A percentile compares a stretch with the other conserved stretches of the same genome.
phyloP scores from a whole-genome alignment of 768 basidiomycete species.

The Phanerodontia chrysosporium region DNA sequence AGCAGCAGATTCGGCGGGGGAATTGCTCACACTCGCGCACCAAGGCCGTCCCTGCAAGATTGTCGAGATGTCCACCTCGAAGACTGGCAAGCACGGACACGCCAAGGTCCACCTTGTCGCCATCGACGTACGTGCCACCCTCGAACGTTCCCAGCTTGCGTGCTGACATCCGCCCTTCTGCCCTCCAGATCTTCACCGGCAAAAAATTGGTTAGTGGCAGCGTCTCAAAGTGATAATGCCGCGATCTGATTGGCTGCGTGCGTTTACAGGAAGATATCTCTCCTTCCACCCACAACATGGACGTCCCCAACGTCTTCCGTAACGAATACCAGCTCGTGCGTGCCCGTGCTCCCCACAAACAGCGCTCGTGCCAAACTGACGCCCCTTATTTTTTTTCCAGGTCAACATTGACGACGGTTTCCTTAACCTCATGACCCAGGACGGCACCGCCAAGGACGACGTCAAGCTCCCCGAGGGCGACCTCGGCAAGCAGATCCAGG shows the following conservation, averaged over 20 bases:
- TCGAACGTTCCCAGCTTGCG: not conserved
- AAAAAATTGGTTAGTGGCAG: conserved; percentile 75
- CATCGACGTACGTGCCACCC: conserved; percentile 73
- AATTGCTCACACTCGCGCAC: not conserved
- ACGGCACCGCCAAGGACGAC: conserved; percentile 86
- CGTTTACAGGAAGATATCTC: conserved; percentile 78
- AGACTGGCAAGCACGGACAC: conserved; percentile 99
- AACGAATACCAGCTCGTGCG: conserved; percentile 87
- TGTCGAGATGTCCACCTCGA: conserved; percentile 99
- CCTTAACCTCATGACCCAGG: conserved; percentile 88
- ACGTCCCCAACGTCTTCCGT: conserved; percentile 91
- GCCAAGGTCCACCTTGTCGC: conserved; percentile 98
- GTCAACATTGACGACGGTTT: conserved; percentile 91
- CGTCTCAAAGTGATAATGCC: not conserved
- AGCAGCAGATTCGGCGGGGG: not conserved
- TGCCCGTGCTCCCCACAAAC: conserved; percentile 13
- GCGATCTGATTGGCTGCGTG: not conserved
- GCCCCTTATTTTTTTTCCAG: conserved; percentile 31
- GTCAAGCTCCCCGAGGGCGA: conserved; percentile 88
- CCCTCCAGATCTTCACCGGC: conserved; percentile 87
- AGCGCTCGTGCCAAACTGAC: not conserved
- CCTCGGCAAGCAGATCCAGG: conserved; percentile 66
- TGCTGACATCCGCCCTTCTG: conserved; percentile 14
- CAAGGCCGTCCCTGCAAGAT: conserved; percentile 94
- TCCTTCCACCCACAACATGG: conserved; percentile 99